Conservation (phyloP, 352 stramenopile species). For the Pythium folliculosum region DNA sequence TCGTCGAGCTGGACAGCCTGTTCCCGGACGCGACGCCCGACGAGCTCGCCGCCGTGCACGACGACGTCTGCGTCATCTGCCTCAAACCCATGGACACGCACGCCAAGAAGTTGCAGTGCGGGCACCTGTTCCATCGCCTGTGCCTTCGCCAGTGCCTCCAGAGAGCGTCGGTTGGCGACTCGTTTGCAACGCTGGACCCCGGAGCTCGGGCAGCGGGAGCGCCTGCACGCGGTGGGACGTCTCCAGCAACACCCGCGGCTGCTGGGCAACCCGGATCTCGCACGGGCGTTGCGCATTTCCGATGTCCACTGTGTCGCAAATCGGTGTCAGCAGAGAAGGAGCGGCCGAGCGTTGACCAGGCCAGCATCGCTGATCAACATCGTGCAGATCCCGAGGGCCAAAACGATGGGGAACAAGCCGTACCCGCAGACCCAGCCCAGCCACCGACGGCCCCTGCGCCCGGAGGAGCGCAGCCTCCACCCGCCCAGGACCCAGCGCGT, state of each 20-base stretch:
- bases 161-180: constrained; percentile 58
- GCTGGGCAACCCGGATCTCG: constrained; percentile 26
- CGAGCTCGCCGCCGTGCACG: constrained; percentile 55
- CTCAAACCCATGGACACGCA: constrained; percentile 68
- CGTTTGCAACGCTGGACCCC: constrained; percentile 41
- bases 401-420: neutral
- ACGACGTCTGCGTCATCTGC: constrained; percentile 85
- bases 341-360: constrained; percentile 16
- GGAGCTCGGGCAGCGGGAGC: neutral
- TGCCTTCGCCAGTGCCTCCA: constrained; percentile 81
- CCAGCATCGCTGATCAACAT: constrained; percentile 4
- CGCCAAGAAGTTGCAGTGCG: constrained; percentile 74
- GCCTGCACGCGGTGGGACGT: neutral
- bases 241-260: neutral
- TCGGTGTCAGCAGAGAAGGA: constrained; percentile 24
- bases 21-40: constrained; percentile 59
- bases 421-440: neutral
- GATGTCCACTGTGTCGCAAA: constrained; percentile 22
- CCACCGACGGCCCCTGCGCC: neutral
- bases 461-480: neutral
- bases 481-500: neutral
- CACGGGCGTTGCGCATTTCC: constrained; percentile 15
- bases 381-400: neutral
- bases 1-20: constrained; percentile 65
- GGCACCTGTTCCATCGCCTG: constrained; percentile 72